Conservation (phyloP, 345 rosid genomes). For the Diplotaxis tenuifolia region DNA sequence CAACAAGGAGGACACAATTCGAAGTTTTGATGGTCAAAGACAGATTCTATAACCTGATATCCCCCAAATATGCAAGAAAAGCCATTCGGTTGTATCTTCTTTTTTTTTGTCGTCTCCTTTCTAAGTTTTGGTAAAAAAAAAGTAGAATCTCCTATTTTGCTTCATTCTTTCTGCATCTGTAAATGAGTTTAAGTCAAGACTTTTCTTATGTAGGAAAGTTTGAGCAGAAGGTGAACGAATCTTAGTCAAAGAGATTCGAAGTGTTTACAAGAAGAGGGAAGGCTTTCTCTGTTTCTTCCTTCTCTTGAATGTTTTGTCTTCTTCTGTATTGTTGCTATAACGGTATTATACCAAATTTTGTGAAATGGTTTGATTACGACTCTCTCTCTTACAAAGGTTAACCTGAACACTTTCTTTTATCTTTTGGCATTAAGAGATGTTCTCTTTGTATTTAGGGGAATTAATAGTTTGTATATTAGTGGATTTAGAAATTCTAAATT, state of each 20-base stretch:
- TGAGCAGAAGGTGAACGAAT: constrained; percentile 22
- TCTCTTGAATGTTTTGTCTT: neutral
- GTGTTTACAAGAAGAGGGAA: constrained; percentile 25
- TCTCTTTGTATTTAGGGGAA: too few species aligned
- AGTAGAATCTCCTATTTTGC: neutral
- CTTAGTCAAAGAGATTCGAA: neutral
- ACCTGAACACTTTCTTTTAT: too few species aligned
- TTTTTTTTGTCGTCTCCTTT: too few species aligned
- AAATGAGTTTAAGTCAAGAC: constrained; percentile 38
- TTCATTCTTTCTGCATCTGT: constrained; percentile 24
- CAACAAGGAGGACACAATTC: constrained; percentile 14
- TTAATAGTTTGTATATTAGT: too few species aligned
- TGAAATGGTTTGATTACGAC: too few species aligned
- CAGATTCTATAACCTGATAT: constrained; percentile 6
- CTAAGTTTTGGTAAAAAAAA: constrained; percentile 21
- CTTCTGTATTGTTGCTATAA: neutral
- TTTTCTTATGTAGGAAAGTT: constrained; percentile 24
- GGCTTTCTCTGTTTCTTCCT: neutral
- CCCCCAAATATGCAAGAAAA: constrained; percentile 9
- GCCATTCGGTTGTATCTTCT: constrained; percentile 23
- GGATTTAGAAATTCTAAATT: too few species aligned
- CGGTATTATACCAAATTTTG: constrained; percentile 10
- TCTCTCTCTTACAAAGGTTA: too few species aligned
- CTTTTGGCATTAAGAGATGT: neutral
- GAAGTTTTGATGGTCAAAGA: constrained; percentile 15